Conservation (phyloP, 805 yeast species). For the Saturnispora mendoncae region DNA sequence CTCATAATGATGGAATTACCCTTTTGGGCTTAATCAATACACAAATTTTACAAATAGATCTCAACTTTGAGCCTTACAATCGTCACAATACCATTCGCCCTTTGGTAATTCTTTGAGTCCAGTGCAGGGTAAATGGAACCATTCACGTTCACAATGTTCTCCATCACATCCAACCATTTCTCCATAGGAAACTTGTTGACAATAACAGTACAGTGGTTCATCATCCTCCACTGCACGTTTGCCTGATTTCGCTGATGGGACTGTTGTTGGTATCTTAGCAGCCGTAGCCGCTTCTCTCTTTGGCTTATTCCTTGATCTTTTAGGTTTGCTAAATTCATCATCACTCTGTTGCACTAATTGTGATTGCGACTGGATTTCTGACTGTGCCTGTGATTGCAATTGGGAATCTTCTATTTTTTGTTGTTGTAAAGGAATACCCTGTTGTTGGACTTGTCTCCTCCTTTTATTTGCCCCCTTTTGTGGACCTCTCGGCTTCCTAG, state of each 20-base stretch:
- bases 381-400: too few species aligned
- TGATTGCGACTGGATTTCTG: too few species aligned
- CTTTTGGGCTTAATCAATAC: neutral
- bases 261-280: too few species aligned
- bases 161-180: slow-evolving; percentile 99
- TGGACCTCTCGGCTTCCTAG: neutral
- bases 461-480: neutral
- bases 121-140: slow-evolving; percentile 94
- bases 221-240: neutral
- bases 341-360: neutral
- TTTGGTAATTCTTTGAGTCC: slow-evolving; percentile 81
- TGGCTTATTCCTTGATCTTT: slow-evolving; percentile 5
- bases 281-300: slow-evolving; percentile 11
- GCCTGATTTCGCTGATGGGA: too few species aligned
- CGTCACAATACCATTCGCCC: slow-evolving; percentile 77
- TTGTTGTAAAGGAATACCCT: slow-evolving; percentile 6
- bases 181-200: slow-evolving; percentile 94
- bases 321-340: neutral
- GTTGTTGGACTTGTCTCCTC: slow-evolving; percentile 6
- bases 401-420: neutral
- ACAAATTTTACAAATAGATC: neutral
- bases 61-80: slow-evolving; percentile 34
- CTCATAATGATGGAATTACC: neutral
- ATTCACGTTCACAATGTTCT: slow-evolving; percentile 79
- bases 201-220: slow-evolving; percentile 80